Evolutionary conservation across 805 yeast genomes (phyloP), one percentile per base, ranked within the genome.

Genomic region (Ogataea pignaliae): DNA sequence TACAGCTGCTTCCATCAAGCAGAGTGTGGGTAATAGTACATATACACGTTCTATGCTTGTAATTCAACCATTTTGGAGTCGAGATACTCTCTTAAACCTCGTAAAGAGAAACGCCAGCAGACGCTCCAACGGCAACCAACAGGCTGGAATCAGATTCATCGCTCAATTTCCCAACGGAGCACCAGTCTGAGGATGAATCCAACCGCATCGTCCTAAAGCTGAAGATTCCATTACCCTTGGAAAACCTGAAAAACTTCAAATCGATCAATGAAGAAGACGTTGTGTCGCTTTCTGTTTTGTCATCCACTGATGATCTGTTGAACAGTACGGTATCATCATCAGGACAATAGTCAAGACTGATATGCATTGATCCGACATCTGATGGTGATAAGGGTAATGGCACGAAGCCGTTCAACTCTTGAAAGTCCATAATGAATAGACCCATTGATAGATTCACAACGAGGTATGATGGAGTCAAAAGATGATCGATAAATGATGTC

Each of bases 161-260:
- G 8, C 52, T 55, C 14, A 57, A n/a, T 17, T 44, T 41, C 14
- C 61, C 65, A 15, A 60, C 43, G 40, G 52, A 50, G 26, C 48
- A 48, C 50, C 48, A 39, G 9, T 45, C 46, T 9, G 45, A 30
- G 5, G 41, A 13, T 2, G 42, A 33, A 10, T 42, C 39, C 31
- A 42, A 36, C 9, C 33, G 37, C 17, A 54, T 32, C 14, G 41
- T 39, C 32, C 46, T 52, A 28, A 57, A 32, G 30, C 48, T 52
- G 9, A 46, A 26, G 9, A 59, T 47, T 18, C 48, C 54, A 6
- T 60, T 61, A 11, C 49, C 47, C 9, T 51, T 54, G 17, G 45
- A 48, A 6, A 45, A 41, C 34, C 52, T 49, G 41, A 54, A 56
- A 5, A 58, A 34, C 13, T 43, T 39, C 11, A 55, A 32, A 14